Conservation (phyloP, 768 basidiomycete species). For the Pulveroboletus sp. region DNA sequence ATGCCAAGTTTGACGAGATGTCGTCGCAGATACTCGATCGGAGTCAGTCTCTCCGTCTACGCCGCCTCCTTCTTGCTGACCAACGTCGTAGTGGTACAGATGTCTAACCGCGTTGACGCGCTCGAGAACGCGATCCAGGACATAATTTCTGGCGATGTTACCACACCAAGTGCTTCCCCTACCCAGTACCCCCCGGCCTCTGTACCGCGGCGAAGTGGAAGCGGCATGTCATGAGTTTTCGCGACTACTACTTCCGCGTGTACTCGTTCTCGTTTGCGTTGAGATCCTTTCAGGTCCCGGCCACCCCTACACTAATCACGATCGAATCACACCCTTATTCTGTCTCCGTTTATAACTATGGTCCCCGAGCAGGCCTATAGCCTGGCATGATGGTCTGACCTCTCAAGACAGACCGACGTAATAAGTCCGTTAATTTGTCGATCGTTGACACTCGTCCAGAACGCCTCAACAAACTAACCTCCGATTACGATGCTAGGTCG, state of each 20-base stretch:
- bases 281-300: slow-evolving; percentile 4
- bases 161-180: slow-evolving; percentile 52
- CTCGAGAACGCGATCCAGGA: slow-evolving; percentile 89
- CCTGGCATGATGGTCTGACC: neutral
- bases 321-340: slow-evolving; percentile 10
- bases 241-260: slow-evolving; percentile 9
- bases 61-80: slow-evolving; percentile 1
- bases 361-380: neutral
- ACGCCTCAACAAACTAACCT: neutral
- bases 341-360: slow-evolving; percentile 14
- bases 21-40: slow-evolving; percentile 82
- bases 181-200: slow-evolving; percentile 35
- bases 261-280: slow-evolving; percentile 10
- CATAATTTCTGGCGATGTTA: slow-evolving; percentile 73
- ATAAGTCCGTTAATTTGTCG: neutral
- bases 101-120: slow-evolving; percentile 88
- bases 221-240: slow-evolving; percentile 21
- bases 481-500: slow-evolving; percentile 7
- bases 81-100: slow-evolving; percentile 69
- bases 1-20: slow-evolving; percentile 90
- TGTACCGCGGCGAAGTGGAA: slow-evolving; percentile 42
- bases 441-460: neutral
- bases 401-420: neutral
- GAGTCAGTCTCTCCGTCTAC: slow-evolving; percentile 45
- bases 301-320: slow-evolving; percentile 17